Evolutionary conservation across 1,139 yeast genomes (phyloP), one percentile per base, ranked within the genome.

Genomic region (Blastobotrys persicus): DNA sequence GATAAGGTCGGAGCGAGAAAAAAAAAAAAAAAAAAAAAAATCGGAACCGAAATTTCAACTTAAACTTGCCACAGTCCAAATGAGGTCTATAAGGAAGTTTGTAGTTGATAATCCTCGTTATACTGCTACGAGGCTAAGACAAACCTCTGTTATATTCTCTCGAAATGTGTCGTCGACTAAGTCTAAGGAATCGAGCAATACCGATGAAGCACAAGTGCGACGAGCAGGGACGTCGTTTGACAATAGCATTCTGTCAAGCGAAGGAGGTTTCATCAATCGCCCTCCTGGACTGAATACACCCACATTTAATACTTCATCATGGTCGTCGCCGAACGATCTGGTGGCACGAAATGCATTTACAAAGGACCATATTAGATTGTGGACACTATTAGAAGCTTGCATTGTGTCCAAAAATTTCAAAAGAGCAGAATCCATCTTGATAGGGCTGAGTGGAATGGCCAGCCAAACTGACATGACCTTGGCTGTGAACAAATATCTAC

Each of bases 311-410:
- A 45, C 42, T 40, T 45, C 53, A 2, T 56, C 63, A 13, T 67
- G 70, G 70, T 63, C 69, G 9, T 64, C 70, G 17, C 70, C 70
- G 1, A 58, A 64, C 40, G 71, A 67, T 42, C 48, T 55, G 12
- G 56, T 67, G 4, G 51, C 64, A 5, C 53, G 68, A 40, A 63
- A 64, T 49, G 56, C 64, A 4, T 67, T 66, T 50, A 55, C 67
- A 19, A 64, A 62, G 59, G 85, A 82, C 53, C 78, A 81, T 31
- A 72, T 77, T 47, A 88, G 85, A 60, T 71, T 86, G 14, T 88
- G 88, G 80, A 79, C 92, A 1, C 68, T 89, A 32, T 72, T 88
- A 37, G 96, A 88, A 60, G 95, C 95, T 0, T 84, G 94, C 57
- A 65, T 91, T 35, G 78, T 81, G 42, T 77, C 87, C 31, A 78